Conservation (phyloP, 768 basidiomycete genomes). For the Auricularia auricula-judae region DNA sequence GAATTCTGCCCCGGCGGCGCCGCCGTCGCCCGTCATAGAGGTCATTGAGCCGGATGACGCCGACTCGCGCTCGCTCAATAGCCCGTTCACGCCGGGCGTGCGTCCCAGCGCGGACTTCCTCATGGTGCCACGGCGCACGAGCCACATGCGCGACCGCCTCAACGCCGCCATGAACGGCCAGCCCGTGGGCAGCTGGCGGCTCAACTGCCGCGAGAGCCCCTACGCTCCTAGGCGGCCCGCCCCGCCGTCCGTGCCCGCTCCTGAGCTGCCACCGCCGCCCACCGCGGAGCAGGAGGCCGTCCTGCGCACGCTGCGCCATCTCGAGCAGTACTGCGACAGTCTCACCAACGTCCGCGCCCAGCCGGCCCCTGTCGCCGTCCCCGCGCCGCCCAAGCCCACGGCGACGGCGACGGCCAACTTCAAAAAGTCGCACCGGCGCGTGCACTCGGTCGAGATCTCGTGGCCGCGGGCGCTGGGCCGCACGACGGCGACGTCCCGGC, state of each 20-base stretch:
- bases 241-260: background rate
- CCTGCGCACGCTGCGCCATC: background rate
- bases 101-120: background rate
- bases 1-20: background rate
- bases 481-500: background rate
- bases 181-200: background rate
- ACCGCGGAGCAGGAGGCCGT: background rate
- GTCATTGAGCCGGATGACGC: background rate
- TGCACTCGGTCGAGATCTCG: constrained; percentile 1
- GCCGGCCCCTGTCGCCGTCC: constrained; percentile 40
- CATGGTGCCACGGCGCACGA: background rate
- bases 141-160: background rate
- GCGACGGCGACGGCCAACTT: constrained; percentile 27
- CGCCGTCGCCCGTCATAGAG: background rate
- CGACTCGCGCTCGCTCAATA: background rate
- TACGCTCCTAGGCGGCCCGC: background rate
- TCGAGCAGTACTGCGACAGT: background rate
- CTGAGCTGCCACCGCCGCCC: background rate
- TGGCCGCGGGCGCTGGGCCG: background rate
- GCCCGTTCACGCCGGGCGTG: background rate
- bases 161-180: background rate
- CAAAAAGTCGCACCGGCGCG: background rate
- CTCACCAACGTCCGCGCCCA: constrained; percentile 18
- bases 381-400: constrained; percentile 53
- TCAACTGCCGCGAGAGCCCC: background rate